Conservation (phyloP, 495 filamentous ascomycete genomes). For the Podospora tetraspora region DNA sequence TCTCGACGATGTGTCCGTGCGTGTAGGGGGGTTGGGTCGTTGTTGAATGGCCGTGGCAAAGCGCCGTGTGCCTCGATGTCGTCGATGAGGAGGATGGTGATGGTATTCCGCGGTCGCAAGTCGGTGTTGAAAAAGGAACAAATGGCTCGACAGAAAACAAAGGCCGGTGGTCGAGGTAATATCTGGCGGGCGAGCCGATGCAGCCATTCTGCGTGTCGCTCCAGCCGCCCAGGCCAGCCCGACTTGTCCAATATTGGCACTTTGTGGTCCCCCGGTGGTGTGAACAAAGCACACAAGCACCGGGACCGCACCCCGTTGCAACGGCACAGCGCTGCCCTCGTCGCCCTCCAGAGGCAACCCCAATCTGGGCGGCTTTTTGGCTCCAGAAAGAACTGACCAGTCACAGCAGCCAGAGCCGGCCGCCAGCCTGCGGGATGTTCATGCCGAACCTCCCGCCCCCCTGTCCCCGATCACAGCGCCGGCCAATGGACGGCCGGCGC, state of each 20-base stretch:
- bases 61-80: background rate
- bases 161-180: slow-evolving; percentile 26
- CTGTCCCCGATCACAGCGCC: slow-evolving; percentile 16
- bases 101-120: background rate
- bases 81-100: slow-evolving; percentile 1
- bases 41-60: slow-evolving; percentile 2
- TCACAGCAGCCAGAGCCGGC: slow-evolving; percentile 20
- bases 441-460: slow-evolving; percentile 31
- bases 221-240: slow-evolving; percentile 26
- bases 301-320: background rate
- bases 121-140: slow-evolving; percentile 6
- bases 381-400: slow-evolving; percentile 19
- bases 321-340: slow-evolving; percentile 10
- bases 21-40: slow-evolving; percentile 3
- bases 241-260: slow-evolving; percentile 22
- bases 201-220: slow-evolving; percentile 24
- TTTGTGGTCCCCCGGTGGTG: slow-evolving; percentile 11
- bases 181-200: slow-evolving; percentile 20
- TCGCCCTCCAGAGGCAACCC: slow-evolving; percentile 10
- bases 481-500: slow-evolving; percentile 24
- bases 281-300: slow-evolving; percentile 7
- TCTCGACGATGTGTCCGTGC: slow-evolving; percentile 16
- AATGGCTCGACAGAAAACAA: slow-evolving; percentile 1
- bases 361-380: slow-evolving; percentile 27
- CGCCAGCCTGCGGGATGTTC: slow-evolving; percentile 19